Evolutionary conservation across 78 protist genomes (phyloP), one percentile per base, ranked within the genome.

Genomic region (Chrysochromulina parva): DNA sequence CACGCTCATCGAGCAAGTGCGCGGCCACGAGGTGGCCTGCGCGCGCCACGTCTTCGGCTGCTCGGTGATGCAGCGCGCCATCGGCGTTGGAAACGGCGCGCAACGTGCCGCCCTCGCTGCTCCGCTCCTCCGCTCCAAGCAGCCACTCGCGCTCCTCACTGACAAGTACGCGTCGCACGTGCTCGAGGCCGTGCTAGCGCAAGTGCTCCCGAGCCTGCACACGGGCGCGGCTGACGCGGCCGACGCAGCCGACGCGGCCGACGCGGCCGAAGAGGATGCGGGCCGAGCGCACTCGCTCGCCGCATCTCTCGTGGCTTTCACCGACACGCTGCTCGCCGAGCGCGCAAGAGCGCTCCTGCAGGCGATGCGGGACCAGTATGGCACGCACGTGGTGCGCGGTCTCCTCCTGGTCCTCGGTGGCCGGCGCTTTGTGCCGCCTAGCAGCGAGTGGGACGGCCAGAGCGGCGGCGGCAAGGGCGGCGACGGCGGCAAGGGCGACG

Each of bases 141-240:
- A 65, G 19, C 71, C 71, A 3, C n/a, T 22, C 71, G 17, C 71
- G 7, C 71, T 65, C n/a, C 71, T 65, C 10, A 22, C 26, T 14
- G 71, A 65, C 71, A 65, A 65, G 71, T 65, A 65, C 71, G 71
- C 71, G 47, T 65, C 71, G 10, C 71, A 65, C 71, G 71, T 65
- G 71, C 26, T 65, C 71, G 71, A 65, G 71, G 71, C 19, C n/a
- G n/a, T 65, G 47, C 47, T 65, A 9, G 71, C 71, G n/a, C 38
- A 38, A 38, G 38, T 38, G 38, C 38, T 38, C 0, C 38, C 38
- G 38, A 38, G 38, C 38, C 38, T 38, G 38, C 38, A 38, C 38
- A 16, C 19, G 10, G 71, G n/a, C 71, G 71, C 71, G 47, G 47
- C 19, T 9, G 71, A 65, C n/a, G 19, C 71, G 26, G n/a, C n/a